phyloP scores from a whole-genome alignment of 306 rosid species.

The Fragaria vesca region DNA sequence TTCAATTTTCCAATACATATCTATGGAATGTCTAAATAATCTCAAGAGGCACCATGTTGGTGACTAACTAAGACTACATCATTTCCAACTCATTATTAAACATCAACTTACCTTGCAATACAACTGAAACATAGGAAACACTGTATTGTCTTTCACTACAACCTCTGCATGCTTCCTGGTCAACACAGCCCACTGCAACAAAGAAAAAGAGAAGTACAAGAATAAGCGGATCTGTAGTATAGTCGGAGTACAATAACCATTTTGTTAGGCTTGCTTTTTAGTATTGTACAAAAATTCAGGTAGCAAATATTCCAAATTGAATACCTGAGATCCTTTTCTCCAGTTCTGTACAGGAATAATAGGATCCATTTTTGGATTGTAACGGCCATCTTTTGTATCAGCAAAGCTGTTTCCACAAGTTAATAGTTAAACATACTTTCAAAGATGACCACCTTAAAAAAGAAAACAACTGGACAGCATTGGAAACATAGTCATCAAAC shows the following conservation, averaged over 20 bases:
- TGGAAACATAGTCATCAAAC: neutral
- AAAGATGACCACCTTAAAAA: neutral
- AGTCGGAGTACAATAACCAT: constrained; percentile 2
- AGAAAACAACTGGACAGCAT: neutral
- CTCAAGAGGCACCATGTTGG: neutral
- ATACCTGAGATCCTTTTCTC: constrained; percentile 99
- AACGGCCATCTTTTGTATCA: constrained; percentile 91
- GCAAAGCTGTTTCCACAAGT: constrained; percentile 69
- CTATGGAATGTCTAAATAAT: neutral
- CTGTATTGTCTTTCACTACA: constrained; percentile 68
- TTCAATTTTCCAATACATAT: neutral
- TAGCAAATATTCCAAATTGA: constrained; percentile 12
- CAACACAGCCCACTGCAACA: constrained; percentile 86
- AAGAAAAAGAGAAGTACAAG: constrained; percentile 13
- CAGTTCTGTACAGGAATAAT: constrained; percentile 82
- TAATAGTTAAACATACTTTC: constrained; percentile 2
- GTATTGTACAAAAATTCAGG: constrained; percentile 21
- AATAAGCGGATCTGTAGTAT: constrained; percentile 29
- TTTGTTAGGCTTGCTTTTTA: constrained; percentile 17
- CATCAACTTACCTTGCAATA: constrained; percentile 69
- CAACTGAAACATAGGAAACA: constrained; percentile 74
- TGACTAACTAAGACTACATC: neutral
- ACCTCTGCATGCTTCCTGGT: constrained; percentile 86
- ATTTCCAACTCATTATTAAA: neutral
- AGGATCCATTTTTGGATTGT: constrained; percentile 91